Base-by-base conservation (phyloP, 148 eudicot genomes). In the Fagopyrum tataricum region DNA sequence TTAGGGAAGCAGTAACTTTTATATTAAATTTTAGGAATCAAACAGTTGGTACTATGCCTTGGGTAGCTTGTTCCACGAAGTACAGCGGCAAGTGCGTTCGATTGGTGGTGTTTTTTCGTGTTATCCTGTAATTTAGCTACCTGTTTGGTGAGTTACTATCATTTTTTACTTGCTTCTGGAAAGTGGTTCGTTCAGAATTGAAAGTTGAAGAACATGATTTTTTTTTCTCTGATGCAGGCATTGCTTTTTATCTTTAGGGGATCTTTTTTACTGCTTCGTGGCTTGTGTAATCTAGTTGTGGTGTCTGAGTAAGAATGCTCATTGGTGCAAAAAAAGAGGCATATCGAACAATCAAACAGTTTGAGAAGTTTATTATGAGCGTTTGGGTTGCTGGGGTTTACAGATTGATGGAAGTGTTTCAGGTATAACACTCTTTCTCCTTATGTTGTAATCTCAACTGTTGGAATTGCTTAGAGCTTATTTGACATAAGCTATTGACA, bases 381-480 rank as follows among this genome's bases (percentile, higher is more conserved):
- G 79, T 82, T 70, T 89, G 90, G 80, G 75, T 82, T 49, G 80
- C 83, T 81, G 88, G 88, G 78, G 80, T 79, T 80, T 80, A 83
- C 83, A 84, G 86, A 80, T 80, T 76, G 82, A 89, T 89, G 87
- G 80, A 81, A 84, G 79, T 89, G 83, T 75, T 89, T 71, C 93
- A 89, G 93, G 93, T 89, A 79, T 44, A 73, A 31, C 7, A 67
- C 31, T 61, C 48, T 72, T 56, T 17, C 51, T 31, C 7, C 17
- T 66, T 51, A 11, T 62, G 41, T 15, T 17, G 46, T 74, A 20
- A 53, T 78, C 20, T 31, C 0, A 14, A 39, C 69, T 64, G n/a
- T 15, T 12, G 18, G 58, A n/a, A 52, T 17, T 0, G 5, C 8
- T 53, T 17, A n/a, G 9, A 61, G 26, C 4, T 61, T 10, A 61